phyloP scores from a whole-genome alignment of 345 rosid genomes.

The Boechera retrofracta region DNA sequence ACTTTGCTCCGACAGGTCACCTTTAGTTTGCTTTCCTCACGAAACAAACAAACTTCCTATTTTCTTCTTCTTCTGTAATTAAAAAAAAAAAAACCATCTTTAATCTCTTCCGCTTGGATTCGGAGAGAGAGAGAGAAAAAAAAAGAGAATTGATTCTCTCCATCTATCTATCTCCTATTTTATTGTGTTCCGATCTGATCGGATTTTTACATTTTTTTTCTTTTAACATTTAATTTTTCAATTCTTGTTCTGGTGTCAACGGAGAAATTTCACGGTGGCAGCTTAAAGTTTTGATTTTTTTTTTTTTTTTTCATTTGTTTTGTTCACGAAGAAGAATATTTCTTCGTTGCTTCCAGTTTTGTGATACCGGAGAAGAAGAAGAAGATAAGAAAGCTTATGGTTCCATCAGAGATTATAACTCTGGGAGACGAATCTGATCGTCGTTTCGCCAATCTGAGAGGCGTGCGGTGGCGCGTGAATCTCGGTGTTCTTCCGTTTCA shows the following conservation, averaged over 20 bases:
- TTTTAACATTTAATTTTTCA: background rate
- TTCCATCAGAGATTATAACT: slow-evolving; percentile 34
- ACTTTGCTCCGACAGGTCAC: slow-evolving; percentile 44
- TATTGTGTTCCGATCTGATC: slow-evolving; percentile 42
- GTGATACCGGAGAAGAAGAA: background rate
- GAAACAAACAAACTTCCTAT: slow-evolving; percentile 50
- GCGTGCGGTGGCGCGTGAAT: slow-evolving; percentile 88
- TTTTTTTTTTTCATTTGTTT: background rate
- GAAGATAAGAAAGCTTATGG: slow-evolving; percentile 16
- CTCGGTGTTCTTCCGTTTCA: slow-evolving; percentile 75
- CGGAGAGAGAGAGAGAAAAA: slow-evolving; percentile 24
- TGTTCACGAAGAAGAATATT: background rate
- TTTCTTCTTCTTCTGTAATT: slow-evolving; percentile 30
- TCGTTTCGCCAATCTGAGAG: slow-evolving; percentile 61
- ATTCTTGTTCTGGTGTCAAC: slow-evolving; percentile 3
- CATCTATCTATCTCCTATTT: slow-evolving; percentile 15
- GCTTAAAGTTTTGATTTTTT: slow-evolving; percentile 6
- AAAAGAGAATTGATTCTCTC: slow-evolving; percentile 8
- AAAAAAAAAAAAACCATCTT: background rate
- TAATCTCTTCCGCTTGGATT: slow-evolving; percentile 33
- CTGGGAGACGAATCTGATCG: slow-evolving; percentile 25
- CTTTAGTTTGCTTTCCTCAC: slow-evolving; percentile 39
- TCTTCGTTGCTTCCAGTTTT: slow-evolving; percentile 4
- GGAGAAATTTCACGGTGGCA: slow-evolving; percentile 22
- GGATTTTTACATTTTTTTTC: background rate